Conservation (phyloP, 2,329 filamentous ascomycete genomes). For the Leptosphaerulina australis region DNA sequence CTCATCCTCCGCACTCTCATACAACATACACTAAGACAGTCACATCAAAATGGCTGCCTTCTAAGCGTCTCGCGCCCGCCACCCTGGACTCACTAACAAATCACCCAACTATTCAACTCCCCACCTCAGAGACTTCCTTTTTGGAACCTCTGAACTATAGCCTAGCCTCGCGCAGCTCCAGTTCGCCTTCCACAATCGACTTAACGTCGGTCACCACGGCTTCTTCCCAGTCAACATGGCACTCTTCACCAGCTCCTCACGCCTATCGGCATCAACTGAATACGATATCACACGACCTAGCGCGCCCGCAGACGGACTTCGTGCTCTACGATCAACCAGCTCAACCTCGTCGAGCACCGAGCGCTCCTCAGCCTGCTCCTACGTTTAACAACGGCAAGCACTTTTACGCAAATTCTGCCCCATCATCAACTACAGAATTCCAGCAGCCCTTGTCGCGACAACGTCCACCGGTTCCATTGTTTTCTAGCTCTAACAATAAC, state of each 20-base stretch:
- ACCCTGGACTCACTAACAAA: constrained; percentile 40
- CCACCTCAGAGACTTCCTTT: constrained; percentile 49
- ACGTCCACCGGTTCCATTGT: constrained; percentile 75
- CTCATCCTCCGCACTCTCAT: constrained; percentile 31
- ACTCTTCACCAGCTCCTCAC: constrained; percentile 66
- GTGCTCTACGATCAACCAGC: constrained; percentile 70
- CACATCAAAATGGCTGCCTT: constrained; percentile 48
- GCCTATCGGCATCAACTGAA: constrained; percentile 58
- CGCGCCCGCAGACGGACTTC: constrained; percentile 70
- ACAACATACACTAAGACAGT: constrained; percentile 39
- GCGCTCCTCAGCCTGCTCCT: constrained; percentile 60
- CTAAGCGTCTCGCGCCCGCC: constrained; percentile 42
- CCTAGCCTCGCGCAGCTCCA: constrained; percentile 66
- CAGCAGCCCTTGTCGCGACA: constrained; percentile 60
- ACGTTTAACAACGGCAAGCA: constrained; percentile 65
- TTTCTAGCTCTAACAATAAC: constrained; percentile 64
- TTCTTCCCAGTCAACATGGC: constrained; percentile 76
- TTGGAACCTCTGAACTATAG: constrained; percentile 67
- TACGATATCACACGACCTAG: constrained; percentile 52
- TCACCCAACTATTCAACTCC: constrained; percentile 34
- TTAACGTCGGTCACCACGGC: constrained; percentile 81
- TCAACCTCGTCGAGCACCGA: constrained; percentile 57
- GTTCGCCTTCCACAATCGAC: constrained; percentile 65
- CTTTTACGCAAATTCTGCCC: constrained; percentile 72
- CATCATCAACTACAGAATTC: constrained; percentile 64